These are phyloP conservation scores for Rauvolfia tetraphylla DNA, from an alignment of 257 asterid species.

Conservation along the genomic window DNA sequence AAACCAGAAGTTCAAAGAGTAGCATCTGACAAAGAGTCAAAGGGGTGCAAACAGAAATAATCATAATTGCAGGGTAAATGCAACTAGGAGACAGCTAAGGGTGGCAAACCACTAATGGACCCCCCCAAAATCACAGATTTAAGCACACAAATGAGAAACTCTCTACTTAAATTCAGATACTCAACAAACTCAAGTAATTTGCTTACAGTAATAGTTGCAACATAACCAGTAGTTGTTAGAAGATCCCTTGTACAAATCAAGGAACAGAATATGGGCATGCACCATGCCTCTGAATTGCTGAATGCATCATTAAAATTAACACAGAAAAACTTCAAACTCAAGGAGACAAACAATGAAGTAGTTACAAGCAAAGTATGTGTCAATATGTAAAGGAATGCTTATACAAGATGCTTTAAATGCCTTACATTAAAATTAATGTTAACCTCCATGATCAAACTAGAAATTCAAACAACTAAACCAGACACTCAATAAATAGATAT, in stretches of 20 bases:
- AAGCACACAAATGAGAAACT: neutral
- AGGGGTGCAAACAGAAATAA: neutral
- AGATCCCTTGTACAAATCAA: neutral
- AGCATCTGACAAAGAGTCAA: neutral
- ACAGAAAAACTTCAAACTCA: neutral
- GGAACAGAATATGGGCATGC: neutral
- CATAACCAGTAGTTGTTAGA: neutral
- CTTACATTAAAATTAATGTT: neutral
- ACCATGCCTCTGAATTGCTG: neutral
- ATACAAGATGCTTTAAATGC: neutral
- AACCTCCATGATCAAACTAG: conserved; percentile 1
- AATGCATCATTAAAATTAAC: neutral
- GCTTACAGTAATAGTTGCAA: neutral
- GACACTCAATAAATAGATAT: conserved; percentile 18
- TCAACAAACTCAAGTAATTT: neutral
- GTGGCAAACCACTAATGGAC: neutral
- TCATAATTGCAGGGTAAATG: neutral
- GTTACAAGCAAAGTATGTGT: neutral
- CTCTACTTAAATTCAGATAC: neutral
- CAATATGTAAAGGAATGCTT: neutral
- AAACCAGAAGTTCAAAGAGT: neutral
- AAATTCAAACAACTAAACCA: neutral
- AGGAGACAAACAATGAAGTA: neutral
- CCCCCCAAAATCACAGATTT: neutral
- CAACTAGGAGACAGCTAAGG: neutral